Evolutionary conservation across 371 early-diverging fungal genomes (phyloP), one percentile per base, ranked within the genome.

Genomic region (Aphelidium insulamus): DNA sequence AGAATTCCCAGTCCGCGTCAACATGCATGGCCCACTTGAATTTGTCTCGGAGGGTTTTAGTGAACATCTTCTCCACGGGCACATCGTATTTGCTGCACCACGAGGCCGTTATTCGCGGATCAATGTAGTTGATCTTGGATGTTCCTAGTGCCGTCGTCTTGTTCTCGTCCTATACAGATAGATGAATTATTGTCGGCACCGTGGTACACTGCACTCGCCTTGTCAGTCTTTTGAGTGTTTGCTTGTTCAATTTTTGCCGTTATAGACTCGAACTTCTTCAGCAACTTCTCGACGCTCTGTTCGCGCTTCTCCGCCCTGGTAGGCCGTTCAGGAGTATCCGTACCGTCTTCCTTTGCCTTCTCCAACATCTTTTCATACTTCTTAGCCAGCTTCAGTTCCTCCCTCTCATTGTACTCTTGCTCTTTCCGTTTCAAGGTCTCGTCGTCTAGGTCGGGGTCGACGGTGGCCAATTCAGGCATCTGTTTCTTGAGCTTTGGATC

Each of bases 121-220:
- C 97, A 41, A 92, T 87, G 55, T 95, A 95, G 57, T 95, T 95
- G 56, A 82, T 72, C 61, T 91, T 92, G 24, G 88, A 90, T 0
- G 97, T 95, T n/a, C 85, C 69, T 39, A 92, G 53, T 0, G 97
- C 84, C n/a, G 90, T 87, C 28, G 78, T 73, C 55, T 91, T 95
- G 63, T 83, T 85, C 38, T 91, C 91, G 48, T 92, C 94, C 74
- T 79, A 42, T 11, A 30, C 27, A 22, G n/a, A 21, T 21, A 27
- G 29, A 12, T 12, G 10, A 2, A 10, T 40, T 9, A 19, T 15
- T 23, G 14, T 6, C 3, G 28, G 25, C 1, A 26, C 9, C 14
- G 5, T 25, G 16, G 4, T 23, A 12, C n/a, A 40, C 15, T 1
- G 25, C 11, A n/a, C 28, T 31, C 36, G 69, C 71, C 66, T 75